These are phyloP conservation scores for Dendrocalamus latiflorus DNA, from an alignment of 202 grass and related monocot genomes.

Conservation along the genomic window DNA sequence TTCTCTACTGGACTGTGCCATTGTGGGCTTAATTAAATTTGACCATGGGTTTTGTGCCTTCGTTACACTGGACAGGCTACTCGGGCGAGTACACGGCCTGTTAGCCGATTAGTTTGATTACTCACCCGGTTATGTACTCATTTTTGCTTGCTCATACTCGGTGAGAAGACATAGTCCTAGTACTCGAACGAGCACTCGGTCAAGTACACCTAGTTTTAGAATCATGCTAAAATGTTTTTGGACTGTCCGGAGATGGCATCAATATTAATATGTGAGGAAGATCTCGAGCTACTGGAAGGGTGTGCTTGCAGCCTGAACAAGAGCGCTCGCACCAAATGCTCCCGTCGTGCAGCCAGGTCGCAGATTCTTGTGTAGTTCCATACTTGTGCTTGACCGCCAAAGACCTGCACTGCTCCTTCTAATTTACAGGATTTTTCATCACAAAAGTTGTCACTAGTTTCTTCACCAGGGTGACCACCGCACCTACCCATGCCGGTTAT, in stretches of 20 bases:
- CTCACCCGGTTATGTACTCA: too few relatives aligned
- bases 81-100: too few relatives aligned
- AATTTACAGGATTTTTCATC: not conserved
- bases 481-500: constrained; percentile 29
- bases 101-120: too few relatives aligned
- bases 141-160: too few relatives aligned
- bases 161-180: too few relatives aligned
- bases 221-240: constrained; percentile 47
- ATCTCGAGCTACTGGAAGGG: constrained; percentile 87
- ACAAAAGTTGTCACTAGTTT: constrained; percentile 17
- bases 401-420: not conserved
- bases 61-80: too few relatives aligned
- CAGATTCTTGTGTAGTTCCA: constrained; percentile 73
- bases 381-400: constrained; percentile 22
- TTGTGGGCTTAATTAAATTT: too few relatives aligned
- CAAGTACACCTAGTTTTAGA: too few relatives aligned
- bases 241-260: constrained; percentile 69
- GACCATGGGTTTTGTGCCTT: too few relatives aligned
- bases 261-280: constrained; percentile 81
- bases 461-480: not conserved
- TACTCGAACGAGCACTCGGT: too few relatives aligned
- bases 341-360: constrained; percentile 63
- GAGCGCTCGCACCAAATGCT: constrained; percentile 78
- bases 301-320: constrained; percentile 81
- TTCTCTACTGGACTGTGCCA: too few relatives aligned